A percentile compares a stretch with the other conserved stretches of the same genome.
These are phyloP conservation scores for Cryphonectria nitschkei DNA, from an alignment of 2,329 filamentous ascomycete species.

Conservation along the genomic window DNA sequence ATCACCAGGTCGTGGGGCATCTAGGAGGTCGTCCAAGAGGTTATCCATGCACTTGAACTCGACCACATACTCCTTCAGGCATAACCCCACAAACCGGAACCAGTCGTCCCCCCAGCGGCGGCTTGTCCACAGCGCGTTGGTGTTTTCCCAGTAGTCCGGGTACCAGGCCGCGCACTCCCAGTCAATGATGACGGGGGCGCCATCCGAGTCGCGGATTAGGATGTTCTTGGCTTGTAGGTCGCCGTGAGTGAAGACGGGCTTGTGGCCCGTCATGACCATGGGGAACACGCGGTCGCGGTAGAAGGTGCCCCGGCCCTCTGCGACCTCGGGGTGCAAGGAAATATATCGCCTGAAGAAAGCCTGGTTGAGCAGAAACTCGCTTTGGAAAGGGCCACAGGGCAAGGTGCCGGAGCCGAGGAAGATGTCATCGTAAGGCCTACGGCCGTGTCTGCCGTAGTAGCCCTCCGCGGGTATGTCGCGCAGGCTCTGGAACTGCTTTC, in stretches of 20 bases:
- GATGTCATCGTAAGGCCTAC: slow-evolving; percentile 10
- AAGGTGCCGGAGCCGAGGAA: slow-evolving; percentile 1
- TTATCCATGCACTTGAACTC: slow-evolving; percentile 13
- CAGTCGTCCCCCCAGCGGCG: slow-evolving; percentile 11
- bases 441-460: slow-evolving; percentile 5
- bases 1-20: slow-evolving; percentile 9
- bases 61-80: slow-evolving; percentile 2
- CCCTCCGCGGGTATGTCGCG: neutral
- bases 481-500: neutral
- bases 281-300: slow-evolving; percentile 13
- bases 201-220: slow-evolving; percentile 42
- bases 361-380: neutral
- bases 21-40: slow-evolving; percentile 1
- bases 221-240: slow-evolving; percentile 54
- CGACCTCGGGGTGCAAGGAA: neutral
- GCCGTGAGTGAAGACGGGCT: slow-evolving; percentile 53
- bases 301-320: neutral
- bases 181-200: slow-evolving; percentile 47
- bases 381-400: neutral
- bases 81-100: slow-evolving; percentile 1
- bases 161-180: slow-evolving; percentile 54
- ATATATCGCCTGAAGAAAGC: slow-evolving; percentile 2
- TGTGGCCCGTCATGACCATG: slow-evolving; percentile 30
- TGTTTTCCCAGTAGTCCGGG: slow-evolving; percentile 47
- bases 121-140: slow-evolving; percentile 19